A percentile compares a stretch with the other conserved stretches of the same genome.
Evolutionary conservation across 2,329 filamentous ascomycete genomes (phyloP).

Genomic region (Davidsoniella virescens): DNA sequence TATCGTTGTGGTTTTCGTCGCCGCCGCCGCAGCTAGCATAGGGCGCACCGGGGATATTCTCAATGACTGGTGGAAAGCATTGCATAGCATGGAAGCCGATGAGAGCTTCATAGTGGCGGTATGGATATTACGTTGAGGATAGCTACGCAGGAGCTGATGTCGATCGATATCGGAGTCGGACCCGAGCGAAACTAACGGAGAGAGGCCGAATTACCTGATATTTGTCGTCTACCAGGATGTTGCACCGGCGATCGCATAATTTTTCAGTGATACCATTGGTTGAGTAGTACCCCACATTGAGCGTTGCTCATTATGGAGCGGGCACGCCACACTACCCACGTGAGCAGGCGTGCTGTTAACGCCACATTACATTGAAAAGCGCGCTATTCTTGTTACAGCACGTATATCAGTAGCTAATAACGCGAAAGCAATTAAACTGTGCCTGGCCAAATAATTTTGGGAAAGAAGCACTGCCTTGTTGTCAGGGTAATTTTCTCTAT

Average conservation of each 20-base stretch:
- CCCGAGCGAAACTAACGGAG: not conserved
- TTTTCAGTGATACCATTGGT: constrained; percentile 1
- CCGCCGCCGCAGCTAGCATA: constrained; percentile 19
- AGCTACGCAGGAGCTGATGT: not conserved
- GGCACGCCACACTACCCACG: constrained; percentile 5
- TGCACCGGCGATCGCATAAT: not conserved
- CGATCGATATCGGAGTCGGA: not conserved
- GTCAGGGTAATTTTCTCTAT: too few species aligned
- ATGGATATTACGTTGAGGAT: not conserved
- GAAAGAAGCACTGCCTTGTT: too few species aligned
- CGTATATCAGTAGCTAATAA: constrained; percentile 1
- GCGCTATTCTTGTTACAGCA: not conserved
- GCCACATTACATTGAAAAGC: not conserved
- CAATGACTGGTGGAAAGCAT: constrained; percentile 34
- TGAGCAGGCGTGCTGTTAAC: constrained; percentile 10
- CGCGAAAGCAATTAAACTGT: constrained; percentile 12
- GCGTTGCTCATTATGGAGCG: not conserved
- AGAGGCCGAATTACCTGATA: not conserved
- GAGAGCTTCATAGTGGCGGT: constrained; percentile 30
- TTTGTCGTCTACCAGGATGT: not conserved
- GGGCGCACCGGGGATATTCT: constrained; percentile 25
- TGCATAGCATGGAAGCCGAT: constrained; percentile 28
- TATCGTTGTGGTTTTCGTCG: constrained; percentile 17
- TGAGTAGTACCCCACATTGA: not conserved
- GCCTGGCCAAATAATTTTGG: too few species aligned